phyloP scores from a whole-genome alignment of 768 basidiomycete genomes.

The Serendipita vermifera region DNA sequence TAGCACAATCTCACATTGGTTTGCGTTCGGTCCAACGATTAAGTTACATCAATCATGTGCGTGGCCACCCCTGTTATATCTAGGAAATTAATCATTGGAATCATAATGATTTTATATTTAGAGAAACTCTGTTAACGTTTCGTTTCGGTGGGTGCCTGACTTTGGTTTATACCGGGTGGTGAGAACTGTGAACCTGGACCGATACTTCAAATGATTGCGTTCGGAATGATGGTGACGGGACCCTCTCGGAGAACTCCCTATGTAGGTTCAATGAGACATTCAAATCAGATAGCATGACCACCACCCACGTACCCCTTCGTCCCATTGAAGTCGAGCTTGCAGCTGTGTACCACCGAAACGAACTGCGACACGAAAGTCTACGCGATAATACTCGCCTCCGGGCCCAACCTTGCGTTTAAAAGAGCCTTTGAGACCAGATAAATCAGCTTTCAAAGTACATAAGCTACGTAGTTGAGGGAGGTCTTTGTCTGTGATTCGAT shows the following conservation, averaged over 20 bases:
- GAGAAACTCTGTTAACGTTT: too few relatives aligned
- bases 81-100: background rate
- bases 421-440: slow-evolving; percentile 3
- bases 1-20: too few relatives aligned
- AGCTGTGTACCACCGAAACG: background rate
- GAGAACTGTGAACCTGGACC: too few relatives aligned
- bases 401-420: background rate
- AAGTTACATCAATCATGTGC: too few relatives aligned
- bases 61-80: too few relatives aligned
- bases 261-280: background rate
- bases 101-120: background rate
- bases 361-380: slow-evolving; percentile 7
- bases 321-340: slow-evolving; percentile 7
- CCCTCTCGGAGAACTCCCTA: background rate
- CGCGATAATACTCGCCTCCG: slow-evolving; percentile 4
- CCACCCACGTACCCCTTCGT: slow-evolving; percentile 1
- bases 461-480: background rate
- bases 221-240: background rate
- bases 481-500: background rate
- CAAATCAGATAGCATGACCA: background rate
- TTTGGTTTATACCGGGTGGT: too few relatives aligned
- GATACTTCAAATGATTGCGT: background rate
- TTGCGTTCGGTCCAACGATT: too few relatives aligned
- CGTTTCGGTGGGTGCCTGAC: too few relatives aligned
- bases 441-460: background rate